Conservation (phyloP, 495 filamentous ascomycete genomes). For the Lophiotrema nucula region DNA sequence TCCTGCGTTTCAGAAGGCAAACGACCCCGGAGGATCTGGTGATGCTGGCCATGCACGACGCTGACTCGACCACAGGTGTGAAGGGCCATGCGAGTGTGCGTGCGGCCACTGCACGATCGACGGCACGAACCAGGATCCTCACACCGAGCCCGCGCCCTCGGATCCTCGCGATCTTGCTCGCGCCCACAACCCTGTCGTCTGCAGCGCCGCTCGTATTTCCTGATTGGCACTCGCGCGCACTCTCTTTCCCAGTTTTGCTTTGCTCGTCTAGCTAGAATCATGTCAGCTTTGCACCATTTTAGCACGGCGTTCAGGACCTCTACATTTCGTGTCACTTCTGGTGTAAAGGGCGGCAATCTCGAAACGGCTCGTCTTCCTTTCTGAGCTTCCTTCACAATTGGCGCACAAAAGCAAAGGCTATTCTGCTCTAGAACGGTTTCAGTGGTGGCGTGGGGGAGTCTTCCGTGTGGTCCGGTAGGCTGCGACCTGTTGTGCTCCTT, state of each 20-base stretch:
- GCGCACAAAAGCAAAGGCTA: constrained; percentile 25
- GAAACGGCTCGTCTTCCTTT: constrained; percentile 18
- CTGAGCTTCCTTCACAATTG: constrained; percentile 8
- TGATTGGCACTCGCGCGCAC: not conserved
- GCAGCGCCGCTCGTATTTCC: not conserved
- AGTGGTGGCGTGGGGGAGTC: constrained; percentile 26
- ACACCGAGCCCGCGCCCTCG: constrained; percentile 9
- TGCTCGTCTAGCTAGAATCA: not conserved
- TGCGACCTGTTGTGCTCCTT: constrained; percentile 7
- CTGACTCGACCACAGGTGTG: constrained; percentile 24
- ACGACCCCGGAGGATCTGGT: too few species aligned
- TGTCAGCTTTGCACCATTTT: constrained; percentile 20
- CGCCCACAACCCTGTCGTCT: constrained; percentile 9
- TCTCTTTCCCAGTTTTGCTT: not conserved
- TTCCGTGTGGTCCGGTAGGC: constrained; percentile 16
- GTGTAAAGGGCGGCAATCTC: constrained; percentile 23
- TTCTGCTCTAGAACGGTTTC: constrained; percentile 29
- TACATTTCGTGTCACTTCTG: constrained; percentile 10
- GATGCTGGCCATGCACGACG: not conserved
- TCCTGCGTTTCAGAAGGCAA: not conserved
- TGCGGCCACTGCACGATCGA: constrained; percentile 22
- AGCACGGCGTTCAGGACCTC: constrained; percentile 27
- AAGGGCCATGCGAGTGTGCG: constrained; percentile 12
- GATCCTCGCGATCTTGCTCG: constrained; percentile 11
- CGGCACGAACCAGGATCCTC: constrained; percentile 9